These are phyloP conservation scores for Chiua virens DNA, from an alignment of 768 basidiomycete species.

Conservation along the genomic window DNA sequence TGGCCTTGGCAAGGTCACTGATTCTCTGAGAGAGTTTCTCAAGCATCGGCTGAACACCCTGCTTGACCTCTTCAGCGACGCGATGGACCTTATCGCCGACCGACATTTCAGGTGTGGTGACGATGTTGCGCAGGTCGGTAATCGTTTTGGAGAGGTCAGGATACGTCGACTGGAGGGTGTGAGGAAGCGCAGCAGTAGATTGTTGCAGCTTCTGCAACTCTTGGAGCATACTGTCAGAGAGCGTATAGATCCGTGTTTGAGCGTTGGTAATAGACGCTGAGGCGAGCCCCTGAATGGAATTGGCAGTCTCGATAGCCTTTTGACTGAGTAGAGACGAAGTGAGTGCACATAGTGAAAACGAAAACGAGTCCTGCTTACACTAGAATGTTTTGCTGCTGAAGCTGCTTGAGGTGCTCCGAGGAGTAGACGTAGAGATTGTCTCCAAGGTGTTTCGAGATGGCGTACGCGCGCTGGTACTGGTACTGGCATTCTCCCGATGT, in stretches of 20 bases:
- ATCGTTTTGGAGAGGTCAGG: conserved; percentile 53
- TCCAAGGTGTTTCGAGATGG: conserved; percentile 61
- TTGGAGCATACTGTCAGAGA: conserved; percentile 64
- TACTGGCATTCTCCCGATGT: conserved; percentile 58
- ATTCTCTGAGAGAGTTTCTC: conserved; percentile 48
- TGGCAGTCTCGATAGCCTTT: conserved; percentile 67
- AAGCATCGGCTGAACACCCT: conserved; percentile 61
- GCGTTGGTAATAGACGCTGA: conserved; percentile 55
- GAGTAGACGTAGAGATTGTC: conserved; percentile 67
- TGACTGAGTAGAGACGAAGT: conserved; percentile 43
- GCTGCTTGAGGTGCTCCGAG: conserved; percentile 67
- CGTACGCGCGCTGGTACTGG: conserved; percentile 75
- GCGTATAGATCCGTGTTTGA: conserved; percentile 53
- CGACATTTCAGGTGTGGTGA: conserved; percentile 53
- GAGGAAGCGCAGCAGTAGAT: conserved; percentile 57
- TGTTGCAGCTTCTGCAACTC: conserved; percentile 68
- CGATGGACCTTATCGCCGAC: conserved; percentile 62
- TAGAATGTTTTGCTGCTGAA: conserved; percentile 63
- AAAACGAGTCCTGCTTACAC: conserved; percentile 46
- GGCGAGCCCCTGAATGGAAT: conserved; percentile 58
- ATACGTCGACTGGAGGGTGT: conserved; percentile 59
- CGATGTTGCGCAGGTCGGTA: conserved; percentile 52
- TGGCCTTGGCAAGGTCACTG: conserved; percentile 24
- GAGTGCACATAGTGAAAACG: conserved; percentile 1
- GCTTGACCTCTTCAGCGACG: conserved; percentile 56